Evolutionary conservation across 148 eudicot species (phyloP).

Genomic region (Rhododendron mucronatum): DNA sequence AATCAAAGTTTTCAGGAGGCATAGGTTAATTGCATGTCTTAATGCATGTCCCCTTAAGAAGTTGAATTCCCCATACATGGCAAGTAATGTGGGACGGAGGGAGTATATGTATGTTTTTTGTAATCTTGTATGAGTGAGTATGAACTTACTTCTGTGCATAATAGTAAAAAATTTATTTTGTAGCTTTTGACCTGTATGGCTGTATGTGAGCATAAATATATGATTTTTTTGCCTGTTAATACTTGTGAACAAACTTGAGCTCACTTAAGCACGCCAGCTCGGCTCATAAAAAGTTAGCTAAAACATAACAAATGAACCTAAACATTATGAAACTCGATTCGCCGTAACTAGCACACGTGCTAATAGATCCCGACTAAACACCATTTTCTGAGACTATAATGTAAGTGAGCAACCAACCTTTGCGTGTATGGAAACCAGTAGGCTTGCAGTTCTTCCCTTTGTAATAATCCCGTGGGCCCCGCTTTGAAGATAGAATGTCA

Average conservation of each 20-base stretch:
- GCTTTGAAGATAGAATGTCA: constrained; percentile 72
- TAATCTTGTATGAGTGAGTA: background rate
- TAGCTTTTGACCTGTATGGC: no score
- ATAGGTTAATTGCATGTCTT: no score
- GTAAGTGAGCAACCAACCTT: constrained; percentile 41
- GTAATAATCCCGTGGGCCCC: constrained; percentile 78
- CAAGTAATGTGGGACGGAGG: no score
- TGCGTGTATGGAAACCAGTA: constrained; percentile 94
- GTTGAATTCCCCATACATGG: no score
- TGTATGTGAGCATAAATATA: background rate
- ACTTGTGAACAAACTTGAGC: background rate
- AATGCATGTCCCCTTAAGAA: no score
- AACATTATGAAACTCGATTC: background rate
- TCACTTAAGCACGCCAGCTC: background rate
- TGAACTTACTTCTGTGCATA: no score
- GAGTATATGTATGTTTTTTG: background rate
- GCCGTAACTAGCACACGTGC: background rate
- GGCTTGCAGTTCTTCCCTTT: constrained; percentile 98
- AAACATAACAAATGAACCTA: background rate
- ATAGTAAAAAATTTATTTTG: no score
- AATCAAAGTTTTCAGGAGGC: no score
- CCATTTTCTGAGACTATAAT: no score
- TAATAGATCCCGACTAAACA: background rate
- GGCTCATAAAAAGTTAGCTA: background rate
- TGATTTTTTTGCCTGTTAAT: background rate